Evolutionary conservation across 305 asterid genomes (phyloP), one percentile per base, ranked within the genome.

Genomic region (Fraxinus dipetala): DNA sequence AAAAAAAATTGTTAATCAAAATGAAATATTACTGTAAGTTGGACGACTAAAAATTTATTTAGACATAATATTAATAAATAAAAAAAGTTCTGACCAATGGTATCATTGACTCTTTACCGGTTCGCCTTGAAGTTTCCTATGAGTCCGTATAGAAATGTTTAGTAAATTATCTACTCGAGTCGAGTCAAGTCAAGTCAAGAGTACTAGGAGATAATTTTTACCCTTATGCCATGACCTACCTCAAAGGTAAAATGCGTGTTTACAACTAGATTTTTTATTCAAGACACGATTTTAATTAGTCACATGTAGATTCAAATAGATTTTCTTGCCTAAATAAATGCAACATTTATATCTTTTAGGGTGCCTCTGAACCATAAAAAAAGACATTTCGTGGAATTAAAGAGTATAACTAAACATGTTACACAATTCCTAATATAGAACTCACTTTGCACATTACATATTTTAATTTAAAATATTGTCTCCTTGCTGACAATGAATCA

Each of bases 401-500:
- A 56, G 24, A 20, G 28, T 56, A n/a, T 5, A 54, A n/a, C 3
- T 2, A 1, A 18, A 56, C 24, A 56, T 56, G 5, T 16, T 18
- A 56, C 65, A n/a, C 10, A n/a, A 59, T 59, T 59, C 26, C 22
- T 59, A 18, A 22, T 0, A 59, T 20, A 59, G 4, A 20, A 59
- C 6, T 7, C 6, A 3, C 10, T 18, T 18, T 59, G 69, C 69
- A 20, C 69, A 22, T 59, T 7, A 59, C 69, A 59, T 18, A 18
- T 59, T 59, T 20, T 59, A 59, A 59, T 59, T 59, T 22, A 36
- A 63, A 56, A 6, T 35, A 72, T 87, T 76, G 79, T 87, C 77
- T 85, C 77, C 32, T 38, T 75, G 77, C 65, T 67, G 85, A 82
- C 77, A 40, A 82, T 48, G 82, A 80, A 82, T 80, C 85, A 85